phyloP scores from a whole-genome alignment of 208 protist genomes.

The Naegleria gruberi region DNA sequence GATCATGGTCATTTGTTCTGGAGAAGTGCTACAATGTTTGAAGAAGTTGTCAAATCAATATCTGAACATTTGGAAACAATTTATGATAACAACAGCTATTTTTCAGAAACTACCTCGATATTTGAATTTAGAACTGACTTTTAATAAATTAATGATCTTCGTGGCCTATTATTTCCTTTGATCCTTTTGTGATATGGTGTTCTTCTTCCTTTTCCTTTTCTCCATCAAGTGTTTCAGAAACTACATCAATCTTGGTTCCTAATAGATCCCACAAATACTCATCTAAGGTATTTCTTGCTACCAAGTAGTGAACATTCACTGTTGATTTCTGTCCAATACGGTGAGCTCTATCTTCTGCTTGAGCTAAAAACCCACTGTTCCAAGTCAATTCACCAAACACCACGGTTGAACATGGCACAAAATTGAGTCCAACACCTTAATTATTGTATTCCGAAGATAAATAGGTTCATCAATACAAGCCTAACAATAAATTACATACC shows the following conservation, averaged over 20 bases:
- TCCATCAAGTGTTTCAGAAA: background rate
- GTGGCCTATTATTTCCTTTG: background rate
- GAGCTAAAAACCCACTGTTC: constrained; percentile 86
- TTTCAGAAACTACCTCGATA: background rate
- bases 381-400: constrained; percentile 94
- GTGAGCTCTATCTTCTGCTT: constrained; percentile 91
- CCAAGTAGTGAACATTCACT: constrained; percentile 26
- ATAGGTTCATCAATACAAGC: background rate
- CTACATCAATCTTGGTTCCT: background rate
- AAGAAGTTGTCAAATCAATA: background rate
- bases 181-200: background rate
- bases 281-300: constrained; percentile 4
- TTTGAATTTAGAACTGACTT: background rate
- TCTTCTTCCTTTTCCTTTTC: background rate
- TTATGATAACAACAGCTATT: background rate
- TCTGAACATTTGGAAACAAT: background rate
- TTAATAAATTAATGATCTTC: too few relatives aligned
- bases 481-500: too few relatives aligned
- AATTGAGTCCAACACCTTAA: constrained; percentile 71
- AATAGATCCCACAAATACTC: background rate
- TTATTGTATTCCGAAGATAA: background rate
- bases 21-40: background rate
- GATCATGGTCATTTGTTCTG: background rate
- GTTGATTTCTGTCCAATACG: constrained; percentile 80
- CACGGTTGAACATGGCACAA: constrained; percentile 79